phyloP scores from a whole-genome alignment of 1,139 yeast species.

The Kodamaea derodonti region DNA sequence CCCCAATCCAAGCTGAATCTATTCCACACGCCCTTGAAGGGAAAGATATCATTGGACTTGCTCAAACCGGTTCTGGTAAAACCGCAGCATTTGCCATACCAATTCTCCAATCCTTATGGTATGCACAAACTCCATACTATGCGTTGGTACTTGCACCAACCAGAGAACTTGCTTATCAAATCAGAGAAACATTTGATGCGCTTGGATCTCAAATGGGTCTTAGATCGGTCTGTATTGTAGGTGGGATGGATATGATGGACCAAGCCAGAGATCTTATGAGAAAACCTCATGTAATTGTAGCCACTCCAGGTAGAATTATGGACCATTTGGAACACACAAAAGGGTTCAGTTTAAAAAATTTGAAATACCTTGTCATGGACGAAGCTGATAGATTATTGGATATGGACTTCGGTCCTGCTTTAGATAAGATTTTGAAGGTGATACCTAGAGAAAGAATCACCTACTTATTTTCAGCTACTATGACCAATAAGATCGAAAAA shows the following conservation, averaged over 20 bases:
- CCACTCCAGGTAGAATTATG: slow-evolving; percentile 94
- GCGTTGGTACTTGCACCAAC: slow-evolving; percentile 95
- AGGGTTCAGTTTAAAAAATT: slow-evolving; percentile 78
- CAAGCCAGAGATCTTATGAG: slow-evolving; percentile 92
- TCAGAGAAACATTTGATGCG: slow-evolving; percentile 93
- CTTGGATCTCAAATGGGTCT: slow-evolving; percentile 89
- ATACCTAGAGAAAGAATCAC: slow-evolving; percentile 88
- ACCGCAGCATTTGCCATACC: slow-evolving; percentile 90
- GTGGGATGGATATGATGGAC: slow-evolving; percentile 99
- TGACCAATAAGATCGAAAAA: slow-evolving; percentile 92
- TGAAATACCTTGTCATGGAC: slow-evolving; percentile 87
- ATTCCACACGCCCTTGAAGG: slow-evolving; percentile 92
- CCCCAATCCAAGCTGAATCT: slow-evolving; percentile 90
- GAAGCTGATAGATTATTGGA: slow-evolving; percentile 95
- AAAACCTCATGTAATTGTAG: slow-evolving; percentile 91
- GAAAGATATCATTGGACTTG: slow-evolving; percentile 75
- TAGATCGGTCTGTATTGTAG: slow-evolving; percentile 81
- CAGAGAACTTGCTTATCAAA: slow-evolving; percentile 94
- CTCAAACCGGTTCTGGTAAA: slow-evolving; percentile 83
- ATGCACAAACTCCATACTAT: slow-evolving; percentile 81
- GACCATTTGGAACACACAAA: slow-evolving; percentile 95
- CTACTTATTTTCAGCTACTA: slow-evolving; percentile 89
- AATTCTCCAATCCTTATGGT: slow-evolving; percentile 84
- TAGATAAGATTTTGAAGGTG: slow-evolving; percentile 78
- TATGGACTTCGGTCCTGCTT: slow-evolving; percentile 94